Base-by-base conservation (phyloP, 495 filamentous ascomycete species). In the Talaromyces liani region DNA sequence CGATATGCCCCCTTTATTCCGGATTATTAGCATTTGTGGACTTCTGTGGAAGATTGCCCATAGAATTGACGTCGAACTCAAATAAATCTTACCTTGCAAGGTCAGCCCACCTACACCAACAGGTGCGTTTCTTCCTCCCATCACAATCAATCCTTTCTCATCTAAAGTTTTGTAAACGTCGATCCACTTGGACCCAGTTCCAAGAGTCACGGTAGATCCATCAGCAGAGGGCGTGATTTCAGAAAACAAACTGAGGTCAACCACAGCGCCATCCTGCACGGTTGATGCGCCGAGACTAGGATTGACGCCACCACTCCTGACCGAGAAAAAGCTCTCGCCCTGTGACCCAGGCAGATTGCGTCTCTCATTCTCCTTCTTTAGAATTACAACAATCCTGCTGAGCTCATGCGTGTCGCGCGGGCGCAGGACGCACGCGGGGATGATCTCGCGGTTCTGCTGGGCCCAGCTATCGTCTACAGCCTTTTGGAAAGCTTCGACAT, bases 91-190 rank as follows among this genome's bases (percentile, higher is more conserved):
- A 69, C 71, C 81, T 34, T 84, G 82, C 0, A 85, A 75, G 4
- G 73, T 69, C 20, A 85, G 67, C 18, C 84, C 84, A n/a, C 77
- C 76, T 0, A 84, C 82, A 59, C 84, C 84, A 54, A 85, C 78
- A 7, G 73, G 71, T 1, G 74, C 67, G 51, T 73, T 76, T 5
- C 84, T 75, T 18, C 83, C 82, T 12, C 84, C 85, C 1, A 84
- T 72, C 16, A 77, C 74, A 7, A 79, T 65, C 7, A 78, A 58
- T 12, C 77, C 75, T 24, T 77, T 51, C 7, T 72, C 63, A 36
- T 77, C 77, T 2, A 88, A 72, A 20, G 64, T 62, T 1, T 63
- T 65, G 62, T 83, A 86, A 1, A 86, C 78, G 58, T 83, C 63
- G 31, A 74, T 73, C 77, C 81, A 82, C n/a, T 72, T 67, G 61